Conservation (phyloP, 441 rosid species). For the Brassica hybrid region DNA sequence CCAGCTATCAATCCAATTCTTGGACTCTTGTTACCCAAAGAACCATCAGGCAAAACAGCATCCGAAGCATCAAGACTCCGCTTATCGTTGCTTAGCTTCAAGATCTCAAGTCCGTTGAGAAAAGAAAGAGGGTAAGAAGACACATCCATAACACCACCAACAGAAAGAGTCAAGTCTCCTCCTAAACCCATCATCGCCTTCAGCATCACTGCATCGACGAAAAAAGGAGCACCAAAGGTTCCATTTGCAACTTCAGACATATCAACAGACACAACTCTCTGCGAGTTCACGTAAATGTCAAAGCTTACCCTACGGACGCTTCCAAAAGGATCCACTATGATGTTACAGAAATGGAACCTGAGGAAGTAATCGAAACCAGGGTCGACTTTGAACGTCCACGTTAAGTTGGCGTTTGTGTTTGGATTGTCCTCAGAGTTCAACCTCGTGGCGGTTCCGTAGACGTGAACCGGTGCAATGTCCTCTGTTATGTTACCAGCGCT, state of each 20-base stretch:
- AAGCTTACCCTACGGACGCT: constrained; percentile 27
- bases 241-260: constrained; percentile 52
- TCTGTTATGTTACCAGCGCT: constrained; percentile 46
- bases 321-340: constrained; percentile 40
- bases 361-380: constrained; percentile 73
- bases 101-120: constrained; percentile 84
- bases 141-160: constrained; percentile 56
- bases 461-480: constrained; percentile 64
- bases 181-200: neutral
- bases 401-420: constrained; percentile 52
- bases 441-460: constrained; percentile 79
- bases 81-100: constrained; percentile 72
- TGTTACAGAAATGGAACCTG: constrained; percentile 83
- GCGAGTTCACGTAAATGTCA: constrained; percentile 63
- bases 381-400: constrained; percentile 74
- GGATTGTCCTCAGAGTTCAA: constrained; percentile 47
- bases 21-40: constrained; percentile 18
- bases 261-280: constrained; percentile 55
- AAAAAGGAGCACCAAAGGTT: constrained; percentile 59
- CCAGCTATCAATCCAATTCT: constrained; percentile 49
- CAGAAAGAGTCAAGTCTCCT: constrained; percentile 49
- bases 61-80: constrained; percentile 62
- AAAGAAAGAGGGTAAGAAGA: constrained; percentile 51
- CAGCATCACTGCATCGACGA: constrained; percentile 63
- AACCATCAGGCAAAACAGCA: constrained; percentile 17